Evolutionary conservation across 2,329 filamentous ascomycete genomes (phyloP).

Genomic region (Monosporascus sp.): DNA sequence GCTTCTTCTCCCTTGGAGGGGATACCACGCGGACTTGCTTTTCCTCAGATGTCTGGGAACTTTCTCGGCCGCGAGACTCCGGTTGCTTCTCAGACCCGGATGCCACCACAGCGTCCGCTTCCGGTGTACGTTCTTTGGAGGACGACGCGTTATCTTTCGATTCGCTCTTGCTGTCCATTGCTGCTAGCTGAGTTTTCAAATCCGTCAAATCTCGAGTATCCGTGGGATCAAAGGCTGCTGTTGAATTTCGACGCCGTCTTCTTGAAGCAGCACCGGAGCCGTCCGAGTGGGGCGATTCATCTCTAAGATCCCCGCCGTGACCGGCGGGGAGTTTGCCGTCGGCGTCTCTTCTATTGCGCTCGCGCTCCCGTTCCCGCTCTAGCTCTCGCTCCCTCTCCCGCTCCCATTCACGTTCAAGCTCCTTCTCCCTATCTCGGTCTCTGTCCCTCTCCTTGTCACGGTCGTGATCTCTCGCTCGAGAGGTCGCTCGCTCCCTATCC

Average conservation of each 20-base stretch:
- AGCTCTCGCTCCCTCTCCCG: constrained; percentile 17
- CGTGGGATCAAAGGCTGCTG: constrained; percentile 46
- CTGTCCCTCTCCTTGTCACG: constrained; percentile 11
- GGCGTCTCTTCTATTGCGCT: constrained; percentile 31
- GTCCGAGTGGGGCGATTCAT: constrained; percentile 34
- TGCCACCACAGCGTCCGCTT: constrained; percentile 5
- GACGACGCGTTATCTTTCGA: constrained; percentile 12
- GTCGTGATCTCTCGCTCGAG: constrained; percentile 9
- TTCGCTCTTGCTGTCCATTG: constrained; percentile 31
- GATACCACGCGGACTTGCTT: constrained; percentile 65
- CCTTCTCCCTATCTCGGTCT: constrained; percentile 2
- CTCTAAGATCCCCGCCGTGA: constrained; percentile 22
- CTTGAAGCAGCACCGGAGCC: constrained; percentile 33
- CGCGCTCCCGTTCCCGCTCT: constrained; percentile 13
- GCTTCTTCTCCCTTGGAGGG: constrained; percentile 58
- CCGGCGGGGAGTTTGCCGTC: constrained; percentile 30
- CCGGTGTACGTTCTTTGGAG: constrained; percentile 3
- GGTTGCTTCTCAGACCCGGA: constrained; percentile 10
- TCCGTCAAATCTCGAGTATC: constrained; percentile 45
- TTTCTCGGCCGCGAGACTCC: constrained; percentile 37
- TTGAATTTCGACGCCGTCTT: constrained; percentile 33
- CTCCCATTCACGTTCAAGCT: constrained; percentile 9
- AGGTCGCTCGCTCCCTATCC: constrained; percentile 7
- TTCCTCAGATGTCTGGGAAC: constrained; percentile 29
- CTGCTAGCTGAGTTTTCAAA: constrained; percentile 45